Conservation (phyloP, 2,329 filamentous ascomycete species). For the Dothideomycetes sp. region DNA sequence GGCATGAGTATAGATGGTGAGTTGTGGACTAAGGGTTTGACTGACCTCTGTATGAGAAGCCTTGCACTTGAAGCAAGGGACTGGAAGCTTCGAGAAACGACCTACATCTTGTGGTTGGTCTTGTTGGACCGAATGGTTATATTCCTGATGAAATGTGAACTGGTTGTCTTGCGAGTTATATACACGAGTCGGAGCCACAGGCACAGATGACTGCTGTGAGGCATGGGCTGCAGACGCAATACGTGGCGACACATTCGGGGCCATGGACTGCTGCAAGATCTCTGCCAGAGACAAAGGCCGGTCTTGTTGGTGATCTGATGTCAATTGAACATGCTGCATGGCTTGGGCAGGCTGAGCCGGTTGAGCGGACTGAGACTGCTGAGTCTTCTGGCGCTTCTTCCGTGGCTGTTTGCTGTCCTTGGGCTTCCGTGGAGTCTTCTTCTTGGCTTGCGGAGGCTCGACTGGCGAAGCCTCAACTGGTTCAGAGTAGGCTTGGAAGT, state of each 20-base stretch:
- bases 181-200: neutral
- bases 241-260: too few relatives aligned
- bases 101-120: conserved; percentile 7
- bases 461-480: neutral
- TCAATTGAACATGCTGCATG: too few relatives aligned
- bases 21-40: neutral
- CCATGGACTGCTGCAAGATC: conserved; percentile 19
- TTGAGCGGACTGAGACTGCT: neutral
- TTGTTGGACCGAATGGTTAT: neutral
- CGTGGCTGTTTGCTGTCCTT: conserved; percentile 8
- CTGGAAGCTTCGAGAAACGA: conserved; percentile 10
- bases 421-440: conserved; percentile 1
- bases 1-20: neutral
- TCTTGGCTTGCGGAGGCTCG: neutral
- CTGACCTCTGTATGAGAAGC: conserved; percentile 7
- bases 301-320: conserved; percentile 10
- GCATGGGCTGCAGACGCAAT: neutral
- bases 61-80: conserved; percentile 13
- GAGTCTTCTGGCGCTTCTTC: conserved; percentile 9
- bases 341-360: too few relatives aligned
- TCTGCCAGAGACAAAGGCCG: conserved; percentile 22
- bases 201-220: neutral
- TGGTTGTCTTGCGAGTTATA: too few relatives aligned
- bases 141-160: neutral
- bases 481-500: conserved; percentile 9